Percentiles rank a stretch among this genome's conserved stretches.
Conservation (phyloP, 331 rosid genomes). For the Malus hybrid region DNA sequence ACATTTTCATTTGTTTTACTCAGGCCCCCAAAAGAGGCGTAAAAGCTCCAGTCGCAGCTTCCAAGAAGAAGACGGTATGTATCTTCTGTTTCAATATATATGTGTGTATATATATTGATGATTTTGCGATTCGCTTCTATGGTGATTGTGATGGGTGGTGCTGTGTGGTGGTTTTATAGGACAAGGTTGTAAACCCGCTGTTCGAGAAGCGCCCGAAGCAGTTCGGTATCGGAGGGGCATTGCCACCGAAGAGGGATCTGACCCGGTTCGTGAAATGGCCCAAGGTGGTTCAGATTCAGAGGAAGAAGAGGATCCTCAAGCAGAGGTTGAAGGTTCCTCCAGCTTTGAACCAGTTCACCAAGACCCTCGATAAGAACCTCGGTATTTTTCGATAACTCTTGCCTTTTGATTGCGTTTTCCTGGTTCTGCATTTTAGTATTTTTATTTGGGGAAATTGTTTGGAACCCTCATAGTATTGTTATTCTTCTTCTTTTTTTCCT, state of each 20-base stretch:
- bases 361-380: slow-evolving; percentile 35
- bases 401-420: background rate
- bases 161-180: slow-evolving; percentile 7
- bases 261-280: slow-evolving; percentile 43
- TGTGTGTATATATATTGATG: too few species aligned
- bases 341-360: slow-evolving; percentile 32
- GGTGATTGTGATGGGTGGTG: background rate
- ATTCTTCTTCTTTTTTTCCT: too few species aligned
- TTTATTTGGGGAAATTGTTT: too few species aligned
- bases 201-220: slow-evolving; percentile 38
- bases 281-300: slow-evolving; percentile 23
- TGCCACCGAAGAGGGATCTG: slow-evolving; percentile 35
- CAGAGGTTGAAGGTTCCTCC: slow-evolving; percentile 36
- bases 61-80: slow-evolving; percentile 36
- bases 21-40: slow-evolving; percentile 42
- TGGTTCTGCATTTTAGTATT: too few species aligned
- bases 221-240: slow-evolving; percentile 37
- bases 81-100: background rate
- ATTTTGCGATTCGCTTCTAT: background rate
- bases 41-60: slow-evolving; percentile 16
- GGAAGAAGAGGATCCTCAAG: slow-evolving; percentile 40
- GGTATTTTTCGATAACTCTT: background rate
- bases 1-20: background rate
- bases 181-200: slow-evolving; percentile 33
- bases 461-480: too few species aligned